These are phyloP conservation scores for Phytophthora melonis DNA, from an alignment of 352 stramenopile genomes.

Conservation along the genomic window DNA sequence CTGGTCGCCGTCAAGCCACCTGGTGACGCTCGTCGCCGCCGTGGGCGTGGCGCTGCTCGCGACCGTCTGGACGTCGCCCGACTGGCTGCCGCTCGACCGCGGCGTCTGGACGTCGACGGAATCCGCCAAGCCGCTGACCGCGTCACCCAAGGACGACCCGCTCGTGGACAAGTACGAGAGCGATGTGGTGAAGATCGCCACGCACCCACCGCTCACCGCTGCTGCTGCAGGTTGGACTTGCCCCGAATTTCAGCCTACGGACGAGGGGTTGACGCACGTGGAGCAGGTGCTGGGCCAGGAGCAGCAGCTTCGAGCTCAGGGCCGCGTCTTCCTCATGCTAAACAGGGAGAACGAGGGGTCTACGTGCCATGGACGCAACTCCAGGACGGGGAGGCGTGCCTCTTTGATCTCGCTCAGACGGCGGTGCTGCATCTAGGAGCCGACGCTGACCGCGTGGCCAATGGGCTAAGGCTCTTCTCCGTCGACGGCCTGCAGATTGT, in stretches of 20 bases:
- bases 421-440: slow-evolving; percentile 50
- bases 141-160: slow-evolving; percentile 16
- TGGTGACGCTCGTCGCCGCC: slow-evolving; percentile 45
- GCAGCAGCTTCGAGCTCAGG: slow-evolving; percentile 40
- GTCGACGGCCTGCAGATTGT: slow-evolving; percentile 58
- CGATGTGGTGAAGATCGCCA: slow-evolving; percentile 58
- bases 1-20: slow-evolving; percentile 5
- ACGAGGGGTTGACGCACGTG: slow-evolving; percentile 45
- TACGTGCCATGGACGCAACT: slow-evolving; percentile 49
- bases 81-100: slow-evolving; percentile 9
- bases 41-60: slow-evolving; percentile 48
- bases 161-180: slow-evolving; percentile 67
- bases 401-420: slow-evolving; percentile 54
- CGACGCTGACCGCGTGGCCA: slow-evolving; percentile 55
- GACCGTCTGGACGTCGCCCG: slow-evolving; percentile 28
- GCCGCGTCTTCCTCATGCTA: slow-evolving; percentile 72
- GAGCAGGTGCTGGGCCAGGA: slow-evolving; percentile 43
- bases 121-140: not conserved
- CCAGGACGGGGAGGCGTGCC: slow-evolving; percentile 38
- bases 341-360: slow-evolving; percentile 71
- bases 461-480: slow-evolving; percentile 72
- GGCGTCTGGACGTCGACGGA: slow-evolving; percentile 7
- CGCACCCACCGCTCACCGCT: slow-evolving; percentile 45
- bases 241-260: slow-evolving; percentile 34
- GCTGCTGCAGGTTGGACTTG: slow-evolving; percentile 25